Evolutionary conservation across 495 filamentous ascomycete species (phyloP), one percentile per base, ranked within the genome.

Genomic region (Echria macrotheca): DNA sequence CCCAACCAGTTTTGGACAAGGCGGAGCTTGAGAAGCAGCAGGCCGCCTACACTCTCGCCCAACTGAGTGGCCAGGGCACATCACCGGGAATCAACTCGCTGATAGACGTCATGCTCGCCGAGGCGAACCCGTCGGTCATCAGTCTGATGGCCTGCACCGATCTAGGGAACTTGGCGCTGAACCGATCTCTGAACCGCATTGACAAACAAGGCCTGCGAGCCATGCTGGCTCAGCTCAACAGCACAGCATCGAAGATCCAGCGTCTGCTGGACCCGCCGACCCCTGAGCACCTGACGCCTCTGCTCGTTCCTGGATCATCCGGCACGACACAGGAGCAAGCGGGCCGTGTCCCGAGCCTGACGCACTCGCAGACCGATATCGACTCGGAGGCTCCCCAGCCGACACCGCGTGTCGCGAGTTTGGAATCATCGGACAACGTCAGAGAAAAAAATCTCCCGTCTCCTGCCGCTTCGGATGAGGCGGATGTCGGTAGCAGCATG

Each of bases 11-110:
- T 12, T 29, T 59, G 14, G 51, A 54, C 14, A 49, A 54, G 32
- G 31, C 45, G 26, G 53, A 38, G 8, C 47, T 60, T 5, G 64
- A 69, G 23, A 70, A 82, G 52, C 71, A 79, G 52, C 71, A 78
- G 56, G 72, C 74, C 21, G 81, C 77, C 0, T 66, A 82, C 36
- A 79, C 73, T 50, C 68, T 85, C n/a, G 64, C 71, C 4, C 67
- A 75, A 40, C 61, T 83, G 19, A 58, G 69, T 36, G 43, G 50
- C 24, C 41, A 47, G 29, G 62, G 60, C 1, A 47, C 49, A 9
- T 58, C 62, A 24, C n/a, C n/a, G n/a, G 58, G 66, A 14, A 46
- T 67, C 26, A 53, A 65, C 14, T 55, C 65, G 22, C 60, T 77
- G 18, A 52, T 69, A 35, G 58, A 71, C 46, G 63, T 70, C 37